These are phyloP conservation scores for Carex cristatella DNA, from an alignment of 176 grass and related monocot genomes.

Conservation along the genomic window DNA sequence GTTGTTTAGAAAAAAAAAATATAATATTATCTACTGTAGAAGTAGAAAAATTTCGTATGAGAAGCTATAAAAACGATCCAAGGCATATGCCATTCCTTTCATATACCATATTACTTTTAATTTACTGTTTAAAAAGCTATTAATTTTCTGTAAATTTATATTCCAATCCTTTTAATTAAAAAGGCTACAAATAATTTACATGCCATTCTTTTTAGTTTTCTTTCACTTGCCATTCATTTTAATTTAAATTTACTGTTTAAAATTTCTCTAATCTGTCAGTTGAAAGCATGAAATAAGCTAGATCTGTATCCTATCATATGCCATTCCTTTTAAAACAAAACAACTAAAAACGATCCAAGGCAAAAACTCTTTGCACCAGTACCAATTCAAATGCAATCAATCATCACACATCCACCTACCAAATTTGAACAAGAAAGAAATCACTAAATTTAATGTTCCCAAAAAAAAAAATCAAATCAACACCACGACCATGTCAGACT, in stretches of 20 bases:
- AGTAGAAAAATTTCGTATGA: neutral
- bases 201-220: too few species aligned
- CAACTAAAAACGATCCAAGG: neutral
- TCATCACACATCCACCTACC: neutral
- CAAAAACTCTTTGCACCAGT: neutral
- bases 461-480: slow-evolving; percentile 1
- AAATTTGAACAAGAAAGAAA: neutral
- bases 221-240: too few species aligned
- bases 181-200: too few species aligned
- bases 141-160: too few species aligned
- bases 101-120: too few species aligned
- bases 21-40: neutral
- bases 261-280: neutral
- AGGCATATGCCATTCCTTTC: too few species aligned
- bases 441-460: neutral
- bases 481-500: neutral
- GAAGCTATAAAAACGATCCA: neutral
- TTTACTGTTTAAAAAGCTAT: too few species aligned
- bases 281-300: neutral
- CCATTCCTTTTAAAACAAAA: neutral
- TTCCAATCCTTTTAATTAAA: too few species aligned
- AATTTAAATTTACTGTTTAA: too few species aligned
- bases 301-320: neutral
- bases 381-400: neutral
- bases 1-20: neutral